Base-by-base conservation (phyloP, 2,329 filamentous ascomycete genomes). In the Colletotrichum chrysophilum region DNA sequence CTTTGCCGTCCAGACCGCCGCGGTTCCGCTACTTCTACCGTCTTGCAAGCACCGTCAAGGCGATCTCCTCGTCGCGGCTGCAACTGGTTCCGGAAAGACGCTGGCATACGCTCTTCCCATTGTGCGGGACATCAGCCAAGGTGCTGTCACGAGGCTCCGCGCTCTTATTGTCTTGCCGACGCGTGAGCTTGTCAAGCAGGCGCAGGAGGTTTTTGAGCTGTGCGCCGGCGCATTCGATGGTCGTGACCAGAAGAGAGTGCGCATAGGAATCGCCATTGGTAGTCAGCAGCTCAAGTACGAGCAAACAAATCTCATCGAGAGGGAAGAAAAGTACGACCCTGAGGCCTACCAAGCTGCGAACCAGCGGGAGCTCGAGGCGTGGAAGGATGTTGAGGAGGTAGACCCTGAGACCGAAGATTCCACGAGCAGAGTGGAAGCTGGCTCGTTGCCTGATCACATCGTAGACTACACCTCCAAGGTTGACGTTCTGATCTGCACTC, bases 61-160 rank as follows among this genome's bases (percentile, higher is more conserved):
- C 7, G 97, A 99, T 83, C 85, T 99, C 6, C 93, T 98, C 60
- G 93, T 99, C 4, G 97, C 96, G 9, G 97, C 97, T 0, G 94
- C 96, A 2, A 99, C 97, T 0, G 97, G 97, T 10, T 98, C 97
- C 1, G 97, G 97, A 72, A 99, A 99, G 83, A 99, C 97, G 0
- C 85, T 99, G 18, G 94, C 96, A 1, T 99, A 99, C 81, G 91
- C 96, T 1, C 87, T 99, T 4, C 97, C 97, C 0, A 92, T 99
- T 74, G 90, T 98, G 5, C 92, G 95, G 61, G 93, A 94, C 66
- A 87, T 99, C 65, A 93, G 93, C 78, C 88, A 90, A 36, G 89
- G 90, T 16, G 86, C 86, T 26, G 89, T 92, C 13, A 94, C 94
- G 1, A 91, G 91, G 71, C 86, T 99, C 10, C 91, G 94, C 52